Evolutionary conservation across 352 stramenopile genomes (phyloP).

Genomic region (Peronospora destructor): DNA sequence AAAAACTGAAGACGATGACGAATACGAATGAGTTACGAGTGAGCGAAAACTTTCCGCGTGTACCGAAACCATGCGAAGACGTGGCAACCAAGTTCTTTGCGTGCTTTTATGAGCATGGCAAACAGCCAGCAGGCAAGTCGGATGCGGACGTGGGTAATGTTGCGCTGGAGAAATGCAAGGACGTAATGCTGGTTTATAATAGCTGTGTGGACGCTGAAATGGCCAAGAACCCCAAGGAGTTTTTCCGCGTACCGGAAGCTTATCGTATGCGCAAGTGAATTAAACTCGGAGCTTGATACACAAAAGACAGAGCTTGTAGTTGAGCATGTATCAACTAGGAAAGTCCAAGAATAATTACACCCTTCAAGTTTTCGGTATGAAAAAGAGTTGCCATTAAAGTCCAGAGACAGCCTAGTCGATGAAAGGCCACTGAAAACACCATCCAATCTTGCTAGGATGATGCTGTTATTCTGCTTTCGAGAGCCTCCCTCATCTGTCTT

Average conservation of each 20-base stretch:
- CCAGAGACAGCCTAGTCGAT: background rate
- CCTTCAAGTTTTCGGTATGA: slow-evolving; percentile 12
- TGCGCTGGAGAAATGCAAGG: slow-evolving; percentile 50
- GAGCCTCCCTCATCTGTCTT: slow-evolving; percentile 6
- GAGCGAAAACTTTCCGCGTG: slow-evolving; percentile 71
- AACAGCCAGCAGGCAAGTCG: slow-evolving; percentile 45
- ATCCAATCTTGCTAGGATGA: background rate
- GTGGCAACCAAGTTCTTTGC: slow-evolving; percentile 66
- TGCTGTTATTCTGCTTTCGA: slow-evolving; percentile 6
- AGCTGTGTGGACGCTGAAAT: slow-evolving; percentile 56
- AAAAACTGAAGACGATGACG: slow-evolving; percentile 8
- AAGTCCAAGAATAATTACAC: no score
- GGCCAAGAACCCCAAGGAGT: slow-evolving; percentile 52
- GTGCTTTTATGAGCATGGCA: slow-evolving; percentile 80
- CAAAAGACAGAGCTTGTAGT: background rate
- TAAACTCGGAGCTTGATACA: slow-evolving; percentile 6
- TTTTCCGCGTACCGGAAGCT: slow-evolving; percentile 75
- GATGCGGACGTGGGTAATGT: slow-evolving; percentile 63
- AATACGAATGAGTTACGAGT: slow-evolving; percentile 47
- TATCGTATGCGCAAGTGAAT: slow-evolving; percentile 60
- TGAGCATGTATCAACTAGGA: background rate
- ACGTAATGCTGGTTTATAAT: slow-evolving; percentile 62
- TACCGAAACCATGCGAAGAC: slow-evolving; percentile 63
- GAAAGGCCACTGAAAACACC: slow-evolving; percentile 5
- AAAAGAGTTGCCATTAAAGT: slow-evolving; percentile 29